Base-by-base conservation (phyloP, 257 asterid species). In the Avicennia marina region DNA sequence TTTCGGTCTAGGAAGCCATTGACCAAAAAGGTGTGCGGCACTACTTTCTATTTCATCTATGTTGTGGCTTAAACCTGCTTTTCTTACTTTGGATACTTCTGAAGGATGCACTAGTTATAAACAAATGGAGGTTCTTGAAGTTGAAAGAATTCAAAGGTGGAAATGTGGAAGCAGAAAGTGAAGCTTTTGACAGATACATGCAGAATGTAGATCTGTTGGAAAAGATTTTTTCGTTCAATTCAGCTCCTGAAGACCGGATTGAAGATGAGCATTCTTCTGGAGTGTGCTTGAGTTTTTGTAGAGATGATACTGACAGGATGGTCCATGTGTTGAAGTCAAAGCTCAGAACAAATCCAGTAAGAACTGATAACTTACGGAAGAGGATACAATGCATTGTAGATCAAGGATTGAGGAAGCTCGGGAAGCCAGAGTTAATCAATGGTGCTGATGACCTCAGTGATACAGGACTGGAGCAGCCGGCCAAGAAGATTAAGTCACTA, bases 111-210 rank as follows among this genome's bases (percentile, higher is more conserved):
- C 86, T 77, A 70, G 69, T 80, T 62, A 75, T 86, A 67, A 93
- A 89, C 1, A 91, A 93, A 62, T 89, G 97, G 97, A 93, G 97
- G 75, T 93, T 88, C 77, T 60, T 73, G 62, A 89, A 84, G 81
- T 47, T 93, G 74, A 93, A 81, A 75, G 97, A 89, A 71, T 84
- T 71, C 64, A 86, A 67, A 65, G 89, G 82, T 24, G 70, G 83
- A 47, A 85, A 86, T 25, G 58, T 84, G 39, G 87, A 72, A 74
- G 78, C 75, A 16, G 96, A 93, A 76, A 75, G 74, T 56, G 96
- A 86, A 66, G 85, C 91, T 49, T 89, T 93, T 64, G 91, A 89
- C 72, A 85, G 86, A 26, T 93, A 93, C 83, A 56, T 81, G 78
- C 81, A 73, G 66, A 89, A 89, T 57, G 83, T 84, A 6, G 53